phyloP scores from a whole-genome alignment of 2,329 filamentous ascomycete genomes.

The Aspergillus sp. region DNA sequence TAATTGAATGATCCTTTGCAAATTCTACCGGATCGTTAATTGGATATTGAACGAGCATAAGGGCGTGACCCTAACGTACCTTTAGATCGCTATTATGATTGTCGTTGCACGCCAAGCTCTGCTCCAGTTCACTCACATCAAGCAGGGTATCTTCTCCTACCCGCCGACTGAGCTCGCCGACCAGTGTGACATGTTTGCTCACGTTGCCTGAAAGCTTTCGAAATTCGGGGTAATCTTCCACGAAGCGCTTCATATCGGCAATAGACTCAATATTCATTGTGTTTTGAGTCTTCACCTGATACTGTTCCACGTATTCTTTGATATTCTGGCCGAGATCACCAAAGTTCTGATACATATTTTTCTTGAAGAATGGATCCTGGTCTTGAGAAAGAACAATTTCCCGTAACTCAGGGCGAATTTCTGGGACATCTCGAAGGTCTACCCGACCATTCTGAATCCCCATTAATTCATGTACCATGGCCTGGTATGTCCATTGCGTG shows the following conservation, averaged over 20 bases:
- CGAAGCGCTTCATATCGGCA: constrained; percentile 97
- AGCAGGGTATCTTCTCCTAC: constrained; percentile 83
- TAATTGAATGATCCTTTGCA: constrained; percentile 83
- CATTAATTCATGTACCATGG: constrained; percentile 97
- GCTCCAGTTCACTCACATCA: constrained; percentile 96
- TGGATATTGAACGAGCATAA: not conserved
- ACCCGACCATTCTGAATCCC: constrained; percentile 96
- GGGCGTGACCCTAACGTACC: constrained; percentile 48
- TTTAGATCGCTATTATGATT: constrained; percentile 91
- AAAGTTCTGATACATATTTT: constrained; percentile 99
- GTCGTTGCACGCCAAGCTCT: constrained; percentile 95
- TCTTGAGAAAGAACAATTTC: constrained; percentile 96
- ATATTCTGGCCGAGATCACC: constrained; percentile 93
- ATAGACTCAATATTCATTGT: constrained; percentile 97
- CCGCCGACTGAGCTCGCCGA: constrained; percentile 85
- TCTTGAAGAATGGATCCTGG: constrained; percentile 97
- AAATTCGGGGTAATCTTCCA: constrained; percentile 98
- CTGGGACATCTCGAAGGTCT: constrained; percentile 78
- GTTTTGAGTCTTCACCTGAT: constrained; percentile 95
- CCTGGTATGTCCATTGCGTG: constrained; percentile 98
- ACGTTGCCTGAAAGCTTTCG: constrained; percentile 96
- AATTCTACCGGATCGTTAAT: constrained; percentile 52
- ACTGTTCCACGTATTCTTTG: constrained; percentile 98
- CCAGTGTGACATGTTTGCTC: constrained; percentile 95
- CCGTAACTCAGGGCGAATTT: constrained; percentile 80